Base-by-base conservation (phyloP, 371 early-diverging fungal genomes). In the Apophysomyces ossiformis region DNA sequence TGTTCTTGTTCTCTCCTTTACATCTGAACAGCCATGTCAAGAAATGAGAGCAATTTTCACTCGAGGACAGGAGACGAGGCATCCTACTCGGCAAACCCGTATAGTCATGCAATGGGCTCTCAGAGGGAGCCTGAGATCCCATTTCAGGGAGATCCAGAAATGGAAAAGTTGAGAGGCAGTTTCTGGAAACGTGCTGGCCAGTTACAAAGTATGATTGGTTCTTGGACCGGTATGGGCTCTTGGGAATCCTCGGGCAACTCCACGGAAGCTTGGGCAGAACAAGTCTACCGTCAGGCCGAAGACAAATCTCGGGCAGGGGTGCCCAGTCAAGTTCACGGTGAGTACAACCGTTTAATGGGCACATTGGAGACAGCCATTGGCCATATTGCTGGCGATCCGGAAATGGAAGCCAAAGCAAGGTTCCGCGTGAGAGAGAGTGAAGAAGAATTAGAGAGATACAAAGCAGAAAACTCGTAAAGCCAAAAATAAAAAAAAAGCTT, bases 261-360 rank as follows among this genome's bases (percentile, higher is more conserved):
- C 6, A 69, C 58, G 1, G 61, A 69, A 41, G 64, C 61, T 56
- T 72, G 74, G 58, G 82, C 76, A 12, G 72, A 79, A 5, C 58
- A 64, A 5, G 65, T 61, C 4, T 72, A 69, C 45, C 43, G 38
- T 54, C 71, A 75, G 16, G 82, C 82, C 5, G 68, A 75, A 13
- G 54, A 58, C 11, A 61, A 66, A 50, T 26, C 66, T 7, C 38
- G 60, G 7, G 39, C 54, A 35, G 76, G 77, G 7, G 72, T 68
- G 37, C 69, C 82, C 0, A 82, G 82, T 60, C 63, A 77, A 47
- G 37, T 73, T 1, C 74, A 77, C 62, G 82, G 82, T 0, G 79
- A 82, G 61, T 82, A 78, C 58, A 72, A 82, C 37, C 70, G 77
- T 0, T 37, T 71, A 9, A 75, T 79, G 79, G 82, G 82, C 0